Evolutionary conservation across 2,329 filamentous ascomycete species (phyloP).

Genomic region (Cladosporium phlei): DNA sequence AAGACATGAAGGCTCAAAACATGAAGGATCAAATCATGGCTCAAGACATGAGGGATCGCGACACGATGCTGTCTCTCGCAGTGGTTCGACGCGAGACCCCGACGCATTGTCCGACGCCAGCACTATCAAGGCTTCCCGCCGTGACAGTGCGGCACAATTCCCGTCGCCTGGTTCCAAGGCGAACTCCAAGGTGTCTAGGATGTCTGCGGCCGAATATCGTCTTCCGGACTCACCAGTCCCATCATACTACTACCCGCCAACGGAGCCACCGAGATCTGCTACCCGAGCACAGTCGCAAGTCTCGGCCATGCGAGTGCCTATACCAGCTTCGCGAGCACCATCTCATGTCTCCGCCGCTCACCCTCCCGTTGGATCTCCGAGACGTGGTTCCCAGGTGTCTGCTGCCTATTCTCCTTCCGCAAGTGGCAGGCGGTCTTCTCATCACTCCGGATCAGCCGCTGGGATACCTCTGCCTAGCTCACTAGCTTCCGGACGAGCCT

Average conservation of each 20-base stretch:
- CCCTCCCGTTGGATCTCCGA: not conserved
- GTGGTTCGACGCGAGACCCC: conserved; percentile 18
- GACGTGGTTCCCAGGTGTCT: conserved; percentile 2
- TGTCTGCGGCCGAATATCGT: conserved; percentile 6
- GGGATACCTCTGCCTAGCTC: conserved; percentile 19
- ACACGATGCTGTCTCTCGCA: conserved; percentile 10
- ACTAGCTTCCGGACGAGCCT: conserved; percentile 11
- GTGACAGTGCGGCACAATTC: conserved; percentile 24
- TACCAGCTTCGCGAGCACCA: conserved; percentile 15
- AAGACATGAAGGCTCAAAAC: not conserved
- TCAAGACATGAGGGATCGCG: not conserved
- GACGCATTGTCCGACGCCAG: conserved; percentile 24
- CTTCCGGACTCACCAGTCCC: conserved; percentile 6
- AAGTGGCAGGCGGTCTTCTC: conserved; percentile 1
- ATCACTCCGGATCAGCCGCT: conserved; percentile 3
- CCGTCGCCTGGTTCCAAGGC: conserved; percentile 21
- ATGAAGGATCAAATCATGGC: not conserved
- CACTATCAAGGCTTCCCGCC: conserved; percentile 26
- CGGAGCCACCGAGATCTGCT: not conserved
- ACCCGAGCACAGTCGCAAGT: conserved; percentile 13
- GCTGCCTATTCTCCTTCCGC: not conserved
- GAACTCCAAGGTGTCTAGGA: conserved; percentile 3
- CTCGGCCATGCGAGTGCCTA: conserved; percentile 17
- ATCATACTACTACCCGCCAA: conserved; percentile 4
- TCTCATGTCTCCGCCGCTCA: conserved; percentile 18